Conservation (phyloP, 805 yeast genomes). For the Wickerhamomyces chaumierensis region DNA sequence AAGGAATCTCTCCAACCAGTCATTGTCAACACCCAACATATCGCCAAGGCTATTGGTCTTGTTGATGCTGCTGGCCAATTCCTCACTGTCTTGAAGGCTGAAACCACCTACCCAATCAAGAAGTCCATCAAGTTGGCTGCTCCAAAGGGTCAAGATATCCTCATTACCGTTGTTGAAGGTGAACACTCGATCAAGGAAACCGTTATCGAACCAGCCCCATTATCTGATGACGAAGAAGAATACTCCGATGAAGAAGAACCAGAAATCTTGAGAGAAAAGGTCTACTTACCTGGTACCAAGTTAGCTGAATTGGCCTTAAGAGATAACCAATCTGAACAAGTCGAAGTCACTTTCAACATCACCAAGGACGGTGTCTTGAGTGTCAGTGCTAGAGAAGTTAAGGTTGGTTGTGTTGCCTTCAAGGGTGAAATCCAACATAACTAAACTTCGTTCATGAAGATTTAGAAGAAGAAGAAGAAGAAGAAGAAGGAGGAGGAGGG, state of each 20-base stretch:
- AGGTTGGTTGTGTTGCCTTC: constrained; percentile 43
- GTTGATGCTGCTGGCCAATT: constrained; percentile 64
- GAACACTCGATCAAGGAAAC: constrained; percentile 76
- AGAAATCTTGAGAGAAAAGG: constrained; percentile 68
- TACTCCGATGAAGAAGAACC: constrained; percentile 77
- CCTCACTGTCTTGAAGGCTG: constrained; percentile 61
- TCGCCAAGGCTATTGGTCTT: constrained; percentile 75
- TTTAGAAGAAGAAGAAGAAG: no score
- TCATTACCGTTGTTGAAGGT: constrained; percentile 75
- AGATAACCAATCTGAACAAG: constrained; percentile 53
- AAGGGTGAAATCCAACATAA: constrained; percentile 34
- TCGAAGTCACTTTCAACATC: constrained; percentile 49
- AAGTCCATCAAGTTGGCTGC: constrained; percentile 57
- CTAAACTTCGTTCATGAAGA: no score
- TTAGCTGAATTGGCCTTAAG: constrained; percentile 72
- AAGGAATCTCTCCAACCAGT: constrained; percentile 74
- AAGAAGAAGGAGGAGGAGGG: no score
- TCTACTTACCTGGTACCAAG: constrained; percentile 58
- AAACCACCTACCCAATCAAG: constrained; percentile 87
- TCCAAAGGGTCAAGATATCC: constrained; percentile 41
- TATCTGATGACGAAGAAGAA: constrained; percentile 39
- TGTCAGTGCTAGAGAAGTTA: constrained; percentile 52
- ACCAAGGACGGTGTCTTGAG: constrained; percentile 51
- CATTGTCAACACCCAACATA: constrained; percentile 81
- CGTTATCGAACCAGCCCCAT: constrained; percentile 53